Evolutionary conservation across 805 yeast genomes (phyloP), one percentile per base, ranked within the genome.

Genomic region (Yamadazyma paraphyllophila): DNA sequence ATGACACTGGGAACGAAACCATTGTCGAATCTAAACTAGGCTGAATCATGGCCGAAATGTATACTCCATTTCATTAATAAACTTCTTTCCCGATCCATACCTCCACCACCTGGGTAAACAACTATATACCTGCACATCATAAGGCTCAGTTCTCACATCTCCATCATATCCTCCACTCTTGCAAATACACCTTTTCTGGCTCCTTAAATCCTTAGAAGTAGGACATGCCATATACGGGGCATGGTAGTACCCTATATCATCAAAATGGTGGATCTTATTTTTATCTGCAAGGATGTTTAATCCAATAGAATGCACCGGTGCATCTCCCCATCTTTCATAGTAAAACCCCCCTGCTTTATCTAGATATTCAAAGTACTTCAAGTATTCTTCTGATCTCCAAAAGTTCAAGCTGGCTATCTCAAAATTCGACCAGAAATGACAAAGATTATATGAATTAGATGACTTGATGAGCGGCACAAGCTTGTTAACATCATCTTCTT

Each of bases 101-200:
- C 80, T 80, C 95, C 95, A 86, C 91, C 91, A 86, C 49, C 82
- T 72, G 27, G 79, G 71, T 38, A 86, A 60, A 63, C 95, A 86
- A 55, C 91, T 84, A 51, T 76, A 79, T 4, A 77, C 60, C 48
- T 72, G 59, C n/a, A 72, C 62, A 44, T 73, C 71, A 49, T 78
- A 67, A 37, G 72, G 66, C 15, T 65, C 47, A 24, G 53, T 52
- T 2, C 54, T 33, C 1, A 47, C 35, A 8, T 54, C 50, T 7
- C 52, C 53, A 20, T 56, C 61, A 3, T 39, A 25, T 2, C 51
- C 54, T 10, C 40, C 36, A 3, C 61, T 55, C 35, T 55, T 56
- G 50, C 76, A 71, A 10, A 69, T 56, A 45, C 77, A 72, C 45
- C 74, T 55, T 47, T 71, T 71, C 14, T 64, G 55, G 12, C 66